Evolutionary conservation across 495 filamentous ascomycete genomes (phyloP).

Genomic region (Penicillium riverlandense): DNA sequence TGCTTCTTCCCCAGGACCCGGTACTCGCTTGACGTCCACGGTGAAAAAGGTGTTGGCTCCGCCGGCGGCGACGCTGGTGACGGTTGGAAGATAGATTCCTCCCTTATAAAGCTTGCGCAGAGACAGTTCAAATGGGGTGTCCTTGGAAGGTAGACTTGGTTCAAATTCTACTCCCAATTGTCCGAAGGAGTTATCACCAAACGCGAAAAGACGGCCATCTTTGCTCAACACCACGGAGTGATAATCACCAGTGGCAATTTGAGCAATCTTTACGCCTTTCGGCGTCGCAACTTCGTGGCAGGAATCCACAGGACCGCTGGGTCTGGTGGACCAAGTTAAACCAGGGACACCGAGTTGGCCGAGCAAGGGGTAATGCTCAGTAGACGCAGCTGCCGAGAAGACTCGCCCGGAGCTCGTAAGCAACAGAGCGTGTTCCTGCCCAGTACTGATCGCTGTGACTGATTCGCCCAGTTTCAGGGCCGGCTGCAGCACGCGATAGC

Average conservation of each 20-base stretch:
- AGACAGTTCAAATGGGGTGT: constrained; percentile 61
- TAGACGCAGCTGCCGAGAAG: constrained; percentile 75
- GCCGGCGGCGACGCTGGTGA: constrained; percentile 74
- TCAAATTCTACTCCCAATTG: constrained; percentile 74
- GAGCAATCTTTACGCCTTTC: constrained; percentile 53
- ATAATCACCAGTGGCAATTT: constrained; percentile 78
- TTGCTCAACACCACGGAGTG: constrained; percentile 74
- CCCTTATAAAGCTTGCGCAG: constrained; percentile 63
- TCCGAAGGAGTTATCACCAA: constrained; percentile 84
- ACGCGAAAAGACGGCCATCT: constrained; percentile 72
- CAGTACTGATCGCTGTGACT: constrained; percentile 63
- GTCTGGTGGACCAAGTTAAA: constrained; percentile 70
- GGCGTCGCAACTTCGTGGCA: constrained; percentile 67
- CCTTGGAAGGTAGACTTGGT: constrained; percentile 50
- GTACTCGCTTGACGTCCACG: constrained; percentile 62
- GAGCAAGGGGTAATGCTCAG: constrained; percentile 66
- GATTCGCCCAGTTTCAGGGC: constrained; percentile 66
- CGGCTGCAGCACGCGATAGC: constrained; percentile 66
- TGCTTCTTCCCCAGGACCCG: constrained; percentile 38
- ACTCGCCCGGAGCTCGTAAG: constrained; percentile 81
- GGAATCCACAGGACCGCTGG: constrained; percentile 68
- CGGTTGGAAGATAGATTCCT: constrained; percentile 47
- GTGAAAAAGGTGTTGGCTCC: constrained; percentile 81
- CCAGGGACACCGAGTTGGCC: constrained; percentile 86
- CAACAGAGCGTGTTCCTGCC: constrained; percentile 77